Evolutionary conservation across 305 asterid species (phyloP), one percentile per base, ranked within the genome.

Genomic region (Solanum aculeatissimum): DNA sequence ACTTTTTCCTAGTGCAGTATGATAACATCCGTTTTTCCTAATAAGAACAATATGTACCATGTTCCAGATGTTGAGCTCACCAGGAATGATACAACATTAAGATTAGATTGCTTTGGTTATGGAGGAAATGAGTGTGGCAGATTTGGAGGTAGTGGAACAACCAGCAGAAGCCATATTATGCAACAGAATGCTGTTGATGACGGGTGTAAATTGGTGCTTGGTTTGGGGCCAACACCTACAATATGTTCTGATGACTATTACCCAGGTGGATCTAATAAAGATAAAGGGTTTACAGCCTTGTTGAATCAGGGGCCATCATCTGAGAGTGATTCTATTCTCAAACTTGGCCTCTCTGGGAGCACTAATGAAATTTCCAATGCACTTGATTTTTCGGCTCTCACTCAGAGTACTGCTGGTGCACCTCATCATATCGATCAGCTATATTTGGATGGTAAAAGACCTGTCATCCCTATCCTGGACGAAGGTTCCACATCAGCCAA

Each of bases 401-500:
- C 82, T 77, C 82, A 77, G 65, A 51, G 82, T 77, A 18, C 65
- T 77, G 82, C 65, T 51, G 82, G 65, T 51, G 91, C 92, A 63
- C 86, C 88, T 14, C 91, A 54, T 82, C 93, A 86, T 84, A 68
- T 86, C n/a, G 89, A 85, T 87, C 91, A 84, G 58, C 82, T 83
- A 19, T 84, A 87, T 69, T 77, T 86, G 32, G 62, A 18, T 81
- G 77, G 62, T 62, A 62, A 47, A 21, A 62, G 77, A 35, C 60
- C 43, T 1, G 85, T n/a, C 21, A 35, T 90, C 83, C 92, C 93
- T 72, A 89, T 90, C 65, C 90, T 86, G 32, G 99, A 97, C 35
- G 99, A 95, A 91, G 99, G 99, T 70, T 97, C 99, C 21, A 94
- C 98, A 8, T 92, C 99, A 4, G 94, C 96, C 80, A 95, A 92